Evolutionary conservation across 176 grass and related monocot genomes (phyloP).

Genomic region (Pontederia paniculata): DNA sequence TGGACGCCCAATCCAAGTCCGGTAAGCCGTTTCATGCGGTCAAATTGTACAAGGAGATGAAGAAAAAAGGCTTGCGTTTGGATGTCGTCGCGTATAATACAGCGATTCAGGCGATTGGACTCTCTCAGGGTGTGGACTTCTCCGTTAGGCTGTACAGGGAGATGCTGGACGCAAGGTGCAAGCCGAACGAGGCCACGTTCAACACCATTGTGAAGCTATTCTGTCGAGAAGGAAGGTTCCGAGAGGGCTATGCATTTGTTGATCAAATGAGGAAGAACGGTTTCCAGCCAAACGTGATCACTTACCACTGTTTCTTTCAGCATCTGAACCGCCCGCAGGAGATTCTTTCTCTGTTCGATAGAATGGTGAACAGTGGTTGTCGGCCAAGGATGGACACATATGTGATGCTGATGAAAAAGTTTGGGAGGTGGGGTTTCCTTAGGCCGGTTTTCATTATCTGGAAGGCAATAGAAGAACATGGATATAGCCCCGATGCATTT

Average conservation of each 20-base stretch:
- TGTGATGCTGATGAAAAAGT: conserved; percentile 89
- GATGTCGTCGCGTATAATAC: conserved; percentile 69
- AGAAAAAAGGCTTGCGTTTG: conserved; percentile 27
- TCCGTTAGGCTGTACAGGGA: conserved; percentile 45
- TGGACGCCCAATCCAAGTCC: conserved; percentile 63
- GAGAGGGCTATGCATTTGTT: conserved; percentile 66
- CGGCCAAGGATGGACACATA: conserved; percentile 85
- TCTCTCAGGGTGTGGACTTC: conserved; percentile 52
- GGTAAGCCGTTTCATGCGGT: conserved; percentile 80
- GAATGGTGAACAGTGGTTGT: conserved; percentile 55
- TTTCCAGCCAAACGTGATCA: conserved; percentile 54
- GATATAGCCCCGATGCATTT: conserved; percentile 65
- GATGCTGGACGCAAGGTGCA: conserved; percentile 56
- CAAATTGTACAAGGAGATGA: conserved; percentile 78
- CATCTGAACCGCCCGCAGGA: conserved; percentile 57
- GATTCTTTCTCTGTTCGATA: conserved; percentile 71
- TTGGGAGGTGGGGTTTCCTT: conserved; percentile 89
- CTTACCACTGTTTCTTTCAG: conserved; percentile 93
- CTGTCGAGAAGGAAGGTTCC: conserved; percentile 73
- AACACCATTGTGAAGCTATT: conserved; percentile 65
- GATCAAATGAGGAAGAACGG: conserved; percentile 50
- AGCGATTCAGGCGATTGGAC: conserved; percentile 60
- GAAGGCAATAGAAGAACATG: conserved; percentile 65
- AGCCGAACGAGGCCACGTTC: conserved; percentile 54
- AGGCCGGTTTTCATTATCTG: conserved; percentile 59